A percentile compares a stretch with the other conserved stretches of the same genome.
Conservation (phyloP, 306 rosid genomes). For the Prunus campanulata region DNA sequence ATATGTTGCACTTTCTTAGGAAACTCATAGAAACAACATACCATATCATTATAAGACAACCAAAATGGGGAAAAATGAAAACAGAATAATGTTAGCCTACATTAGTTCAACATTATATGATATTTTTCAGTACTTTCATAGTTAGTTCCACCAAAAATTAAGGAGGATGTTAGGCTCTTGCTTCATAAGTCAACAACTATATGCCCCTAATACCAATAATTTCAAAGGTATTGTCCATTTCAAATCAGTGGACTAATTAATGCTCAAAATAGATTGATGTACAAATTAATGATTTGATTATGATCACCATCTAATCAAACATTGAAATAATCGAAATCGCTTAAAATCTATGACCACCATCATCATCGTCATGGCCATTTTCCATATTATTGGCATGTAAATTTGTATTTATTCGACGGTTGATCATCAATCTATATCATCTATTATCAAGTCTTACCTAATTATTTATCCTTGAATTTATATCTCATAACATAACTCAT, state of each 20-base stretch:
- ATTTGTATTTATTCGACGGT: not conserved
- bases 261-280: not conserved
- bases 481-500: not conserved
- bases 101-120: no score
- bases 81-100: not conserved
- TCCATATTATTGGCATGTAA: not conserved
- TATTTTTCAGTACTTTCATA: not conserved
- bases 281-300: not conserved
- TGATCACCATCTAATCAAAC: not conserved
- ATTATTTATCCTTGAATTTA: not conserved
- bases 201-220: not conserved
- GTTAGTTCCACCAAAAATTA: not conserved
- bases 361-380: not conserved
- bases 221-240: slow-evolving; percentile 8
- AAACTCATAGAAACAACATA: slow-evolving; percentile 19
- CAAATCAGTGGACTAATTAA: not conserved
- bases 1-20: slow-evolving; percentile 23
- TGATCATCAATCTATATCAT: not conserved
- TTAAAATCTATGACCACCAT: not conserved
- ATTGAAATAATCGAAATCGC: not conserved
- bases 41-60: not conserved
- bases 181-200: slow-evolving; percentile 15
- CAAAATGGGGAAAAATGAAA: not conserved
- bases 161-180: not conserved
- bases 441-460: slow-evolving; percentile 1